Percentiles rank a stretch among this genome's conserved stretches.
Evolutionary conservation across 441 rosid species (phyloP).

Genomic region (Capsella rubella): DNA sequence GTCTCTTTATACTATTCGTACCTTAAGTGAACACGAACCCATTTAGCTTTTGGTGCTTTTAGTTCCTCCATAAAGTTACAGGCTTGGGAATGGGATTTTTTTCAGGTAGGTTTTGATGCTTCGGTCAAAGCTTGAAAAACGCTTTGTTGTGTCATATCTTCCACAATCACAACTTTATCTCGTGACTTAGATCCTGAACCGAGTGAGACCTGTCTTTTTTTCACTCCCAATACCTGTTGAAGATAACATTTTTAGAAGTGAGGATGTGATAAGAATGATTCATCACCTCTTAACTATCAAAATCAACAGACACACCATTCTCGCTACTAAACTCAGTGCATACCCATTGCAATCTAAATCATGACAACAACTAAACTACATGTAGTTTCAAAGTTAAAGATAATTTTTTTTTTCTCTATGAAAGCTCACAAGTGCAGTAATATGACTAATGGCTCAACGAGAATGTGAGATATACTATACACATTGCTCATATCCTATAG

Average conservation of each 20-base stretch:
- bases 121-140: constrained; percentile 66
- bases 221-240: constrained; percentile 80
- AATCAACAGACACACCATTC: not conserved
- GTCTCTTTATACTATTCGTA: not conserved
- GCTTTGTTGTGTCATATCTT: constrained; percentile 60
- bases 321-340: not conserved
- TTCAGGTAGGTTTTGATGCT: constrained; percentile 50
- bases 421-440: not conserved
- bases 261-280: not conserved
- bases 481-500: not conserved
- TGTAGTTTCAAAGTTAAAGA: not conserved
- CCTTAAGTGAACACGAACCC: constrained; percentile 10
- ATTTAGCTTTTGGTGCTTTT: not conserved
- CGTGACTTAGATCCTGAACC: constrained; percentile 89
- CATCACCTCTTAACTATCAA: not conserved
- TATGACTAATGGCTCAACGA: constrained; percentile 13
- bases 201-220: constrained; percentile 81
- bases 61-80: constrained; percentile 18
- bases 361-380: not conserved
- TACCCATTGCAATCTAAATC: not conserved
- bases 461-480: constrained; percentile 6
- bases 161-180: constrained; percentile 87
- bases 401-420: not conserved
- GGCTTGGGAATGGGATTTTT: constrained; percentile 4
- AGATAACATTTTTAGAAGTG: constrained; percentile 17